Base-by-base conservation (phyloP, 2,329 filamentous ascomycete genomes). In the Lachnellula occidentalis region DNA sequence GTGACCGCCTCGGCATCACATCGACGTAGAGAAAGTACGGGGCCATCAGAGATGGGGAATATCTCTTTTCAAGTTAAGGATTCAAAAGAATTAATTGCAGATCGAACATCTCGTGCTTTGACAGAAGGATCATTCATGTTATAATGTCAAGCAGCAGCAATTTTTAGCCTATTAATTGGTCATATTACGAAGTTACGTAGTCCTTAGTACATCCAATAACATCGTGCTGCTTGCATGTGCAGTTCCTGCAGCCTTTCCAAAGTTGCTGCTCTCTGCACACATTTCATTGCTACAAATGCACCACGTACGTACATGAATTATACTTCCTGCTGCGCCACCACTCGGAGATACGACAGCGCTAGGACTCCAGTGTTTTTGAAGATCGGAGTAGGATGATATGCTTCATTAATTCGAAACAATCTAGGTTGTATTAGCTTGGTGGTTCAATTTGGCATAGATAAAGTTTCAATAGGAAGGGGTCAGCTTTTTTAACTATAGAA, bases 101-200 rank as follows among this genome's bases (percentile, higher is more conserved):
- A 5, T 36, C 34, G 19, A 27, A 49, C n/a, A 39, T 8, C 17
- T 34, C 19, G 21, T 17, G 11, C 17, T 22, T 14, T 37, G 34
- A 12, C 45, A 45, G 47, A 48, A 53, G 52, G 52, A 57, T 56
- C 50, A 61, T 55, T 56, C 57, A 41, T 47, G 50, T 58, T 58
- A 39, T 39, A 53, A 47, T 45, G 48, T 39, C 22, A 42, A 34
- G 53, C 45, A 48, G 50, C 51, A 48, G 46, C 45, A 51, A 31
- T 46, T 12, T 21, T 49, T 31, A 27, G 19, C 49, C 34, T 31
- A 15, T 39, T 42, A 43, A 59, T 59, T 57, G 57, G 57, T 27
- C 52, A 42, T 54, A 52, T 54, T 57, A 59, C 55, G 55, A 57
- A 12, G 43, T 31, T 50, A 34, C 12, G 50, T 12, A 49, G 22